phyloP scores from a whole-genome alignment of 2,329 filamentous ascomycete genomes.

The Pezicula neosporulosa region DNA sequence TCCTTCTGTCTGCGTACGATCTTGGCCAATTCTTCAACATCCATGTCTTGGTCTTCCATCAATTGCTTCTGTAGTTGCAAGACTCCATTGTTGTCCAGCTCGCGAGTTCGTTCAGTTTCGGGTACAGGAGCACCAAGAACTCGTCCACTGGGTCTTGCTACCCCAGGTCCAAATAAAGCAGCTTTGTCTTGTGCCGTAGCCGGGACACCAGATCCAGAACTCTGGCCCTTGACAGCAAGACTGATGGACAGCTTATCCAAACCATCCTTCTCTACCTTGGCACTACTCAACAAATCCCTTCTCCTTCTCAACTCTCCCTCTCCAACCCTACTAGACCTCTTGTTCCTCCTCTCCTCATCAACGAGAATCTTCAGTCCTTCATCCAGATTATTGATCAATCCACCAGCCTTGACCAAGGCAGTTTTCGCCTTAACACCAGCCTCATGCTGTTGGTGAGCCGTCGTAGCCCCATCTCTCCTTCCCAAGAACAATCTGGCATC shows the following conservation, averaged over 20 bases:
- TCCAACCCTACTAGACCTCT: constrained; percentile 44
- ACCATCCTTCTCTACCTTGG: constrained; percentile 71
- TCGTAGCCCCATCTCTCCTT: constrained; percentile 58
- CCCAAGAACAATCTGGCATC: constrained; percentile 65
- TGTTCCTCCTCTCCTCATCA: constrained; percentile 36
- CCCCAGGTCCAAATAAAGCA: constrained; percentile 40
- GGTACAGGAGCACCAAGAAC: constrained; percentile 70
- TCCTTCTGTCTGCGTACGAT: constrained; percentile 72
- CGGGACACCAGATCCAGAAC: constrained; percentile 13
- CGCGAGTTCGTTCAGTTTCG: constrained; percentile 73
- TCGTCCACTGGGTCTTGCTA: constrained; percentile 46
- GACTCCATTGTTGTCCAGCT: constrained; percentile 73
- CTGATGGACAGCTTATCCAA: constrained; percentile 69
- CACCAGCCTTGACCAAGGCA: constrained; percentile 65
- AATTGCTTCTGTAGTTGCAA: constrained; percentile 70
- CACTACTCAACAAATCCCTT: constrained; percentile 65
- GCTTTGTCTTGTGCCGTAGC: constrained; percentile 37
- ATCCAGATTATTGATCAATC: constrained; percentile 59
- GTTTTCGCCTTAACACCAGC: constrained; percentile 73
- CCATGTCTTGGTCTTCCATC: constrained; percentile 72
- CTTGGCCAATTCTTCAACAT: constrained; percentile 64
- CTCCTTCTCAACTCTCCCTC: constrained; percentile 73
- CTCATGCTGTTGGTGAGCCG: constrained; percentile 53
- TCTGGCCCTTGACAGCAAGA: constrained; percentile 42
- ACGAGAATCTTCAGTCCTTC: constrained; percentile 60